Evolutionary conservation across 139 green algal genomes (phyloP), one percentile per base, ranked within the genome.

Genomic region (Volvox reticuliferus): DNA sequence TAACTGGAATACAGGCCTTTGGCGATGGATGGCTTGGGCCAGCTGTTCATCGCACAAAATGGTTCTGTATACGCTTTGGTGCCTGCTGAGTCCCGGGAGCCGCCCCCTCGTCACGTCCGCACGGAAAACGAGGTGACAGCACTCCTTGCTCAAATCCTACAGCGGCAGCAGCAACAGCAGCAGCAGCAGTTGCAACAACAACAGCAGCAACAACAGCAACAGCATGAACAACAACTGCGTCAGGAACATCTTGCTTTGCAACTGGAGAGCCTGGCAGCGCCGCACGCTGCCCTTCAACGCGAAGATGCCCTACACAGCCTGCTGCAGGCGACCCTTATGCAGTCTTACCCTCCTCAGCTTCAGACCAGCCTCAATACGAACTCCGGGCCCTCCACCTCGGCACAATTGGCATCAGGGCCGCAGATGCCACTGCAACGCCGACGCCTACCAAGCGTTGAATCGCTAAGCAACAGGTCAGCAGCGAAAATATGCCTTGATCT

Each of bases 111-210:
- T 73, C 33, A 44, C 75, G 33, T 69, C 32, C 68, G 63, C 32
- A n/a, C 32, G 21, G 16, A 22, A 63, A 71, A 79, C 1, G 76
- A 44, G 9, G 33, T 50, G 24, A 67, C 63, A 17, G 55, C 55
- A 33, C 61, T 79, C 12, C 35, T 87, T 14, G 32, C 62, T 2
- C 76, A 83, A 33, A 69, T 76, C 19, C 73, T 83, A 22, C 50
- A 75, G 61, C 77, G 71, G 24, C 76, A 79, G n/a, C 79, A 88
- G 20, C 79, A 80, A 18, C 79, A 76, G 22, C 79, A 79, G 37
- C 88, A 88, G 20, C 79, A 80, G 9, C 79, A 76, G 22, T 62
- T 68, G 37, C 88, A 92, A 44, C 78, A 78, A 61, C 77, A 80
- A 50, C 87, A 86, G 33, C 44, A 86, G 63, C 78, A 79, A 5